These are phyloP conservation scores for Cryphonectria radicalis DNA, from an alignment of 2,329 filamentous ascomycete species.

Conservation along the genomic window DNA sequence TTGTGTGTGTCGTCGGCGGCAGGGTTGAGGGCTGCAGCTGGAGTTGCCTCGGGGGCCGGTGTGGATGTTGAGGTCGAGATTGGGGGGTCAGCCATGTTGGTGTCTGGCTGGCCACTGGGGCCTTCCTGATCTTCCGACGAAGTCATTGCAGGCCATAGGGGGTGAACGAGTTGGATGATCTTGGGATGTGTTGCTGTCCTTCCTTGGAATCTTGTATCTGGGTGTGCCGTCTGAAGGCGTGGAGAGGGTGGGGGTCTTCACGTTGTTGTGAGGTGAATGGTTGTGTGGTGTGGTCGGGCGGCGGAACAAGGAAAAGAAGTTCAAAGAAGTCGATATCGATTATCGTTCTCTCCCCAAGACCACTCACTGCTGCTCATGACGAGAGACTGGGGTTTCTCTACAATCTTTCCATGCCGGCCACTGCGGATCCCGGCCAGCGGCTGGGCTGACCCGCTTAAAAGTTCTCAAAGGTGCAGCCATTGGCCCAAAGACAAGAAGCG, in stretches of 20 bases:
- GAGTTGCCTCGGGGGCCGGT: not conserved
- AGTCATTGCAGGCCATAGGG: slow-evolving; percentile 26
- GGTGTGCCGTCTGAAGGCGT: not conserved
- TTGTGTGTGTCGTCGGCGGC: not conserved
- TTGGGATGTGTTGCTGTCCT: not conserved
- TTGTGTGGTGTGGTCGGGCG: too few species aligned
- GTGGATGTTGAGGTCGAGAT: not conserved
- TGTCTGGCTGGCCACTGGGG: slow-evolving; percentile 18
- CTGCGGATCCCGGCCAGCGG: not conserved
- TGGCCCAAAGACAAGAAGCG: not conserved
- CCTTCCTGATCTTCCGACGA: slow-evolving; percentile 26
- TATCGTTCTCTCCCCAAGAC: not conserved
- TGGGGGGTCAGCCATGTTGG: slow-evolving; percentile 14
- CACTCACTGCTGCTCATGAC: not conserved
- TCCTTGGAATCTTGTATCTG: not conserved
- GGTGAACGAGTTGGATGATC: not conserved
- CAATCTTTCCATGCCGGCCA: not conserved
- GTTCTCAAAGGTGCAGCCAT: not conserved
- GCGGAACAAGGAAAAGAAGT: not conserved
- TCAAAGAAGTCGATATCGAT: not conserved
- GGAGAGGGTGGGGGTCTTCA: too few species aligned
- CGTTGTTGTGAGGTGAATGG: too few species aligned
- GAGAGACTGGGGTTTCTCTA: not conserved
- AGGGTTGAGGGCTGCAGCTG: not conserved
- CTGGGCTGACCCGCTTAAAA: not conserved